Evolutionary conservation across 2,329 filamentous ascomycete species (phyloP).

Genomic region (Pseudocercospora eumusae): DNA sequence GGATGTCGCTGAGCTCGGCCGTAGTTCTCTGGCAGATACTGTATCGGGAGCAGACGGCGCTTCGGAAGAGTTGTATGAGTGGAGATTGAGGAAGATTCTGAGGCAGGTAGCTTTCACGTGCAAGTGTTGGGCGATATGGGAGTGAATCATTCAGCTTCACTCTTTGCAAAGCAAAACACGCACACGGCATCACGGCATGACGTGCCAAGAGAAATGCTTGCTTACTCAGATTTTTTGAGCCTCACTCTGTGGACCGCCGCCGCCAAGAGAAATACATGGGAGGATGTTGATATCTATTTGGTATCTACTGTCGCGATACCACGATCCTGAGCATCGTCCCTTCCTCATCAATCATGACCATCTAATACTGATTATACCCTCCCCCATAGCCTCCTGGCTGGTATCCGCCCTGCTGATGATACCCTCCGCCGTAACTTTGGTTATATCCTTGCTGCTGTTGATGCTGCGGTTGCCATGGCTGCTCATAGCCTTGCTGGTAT

Average conservation of each 20-base stretch:
- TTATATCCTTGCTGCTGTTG: slow-evolving; percentile 29
- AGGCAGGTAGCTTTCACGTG: background rate
- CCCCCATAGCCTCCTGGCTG: slow-evolving; percentile 15
- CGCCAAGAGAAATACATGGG: background rate
- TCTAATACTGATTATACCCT: slow-evolving; percentile 21
- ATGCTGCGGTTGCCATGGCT: slow-evolving; percentile 36
- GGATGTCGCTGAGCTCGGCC: slow-evolving; percentile 3
- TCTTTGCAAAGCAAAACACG: slow-evolving; percentile 6
- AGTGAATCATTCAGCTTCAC: background rate
- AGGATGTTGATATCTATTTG: background rate
- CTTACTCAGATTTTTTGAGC: slow-evolving; percentile 15
- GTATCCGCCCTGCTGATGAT: slow-evolving; percentile 31
- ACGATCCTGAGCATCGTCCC: background rate
- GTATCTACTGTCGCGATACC: background rate
- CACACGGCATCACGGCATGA: slow-evolving; percentile 9
- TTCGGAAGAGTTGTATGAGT: background rate
- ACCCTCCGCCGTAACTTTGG: slow-evolving; percentile 25
- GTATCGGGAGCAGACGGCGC: slow-evolving; percentile 9
- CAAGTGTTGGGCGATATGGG: background rate
- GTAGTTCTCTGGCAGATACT: slow-evolving; percentile 1
- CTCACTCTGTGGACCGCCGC: background rate
- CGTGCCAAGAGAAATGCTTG: slow-evolving; percentile 9
- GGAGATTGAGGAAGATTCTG: background rate
- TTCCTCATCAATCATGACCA: background rate
- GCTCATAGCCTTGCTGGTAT: slow-evolving; percentile 40